Evolutionary conservation across 2,329 filamentous ascomycete species (phyloP), one percentile per base, ranked within the genome.

Genomic region (Cytospora chrysosperma): DNA sequence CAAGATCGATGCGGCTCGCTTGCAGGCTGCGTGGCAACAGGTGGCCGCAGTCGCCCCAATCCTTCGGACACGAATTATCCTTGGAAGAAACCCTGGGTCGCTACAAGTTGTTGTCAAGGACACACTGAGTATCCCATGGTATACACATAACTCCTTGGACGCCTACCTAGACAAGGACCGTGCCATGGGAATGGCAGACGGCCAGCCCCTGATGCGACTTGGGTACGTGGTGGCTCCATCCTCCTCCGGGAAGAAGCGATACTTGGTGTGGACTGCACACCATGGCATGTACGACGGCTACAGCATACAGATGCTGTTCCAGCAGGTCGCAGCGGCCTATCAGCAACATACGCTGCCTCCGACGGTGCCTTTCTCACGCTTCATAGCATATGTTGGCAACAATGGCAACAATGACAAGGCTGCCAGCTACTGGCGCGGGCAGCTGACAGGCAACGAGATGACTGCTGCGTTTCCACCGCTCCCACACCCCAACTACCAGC

Each of bases 211-310:
- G 6, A 71, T 76, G 3, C 32, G 51, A n/a, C 49, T 60, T 53
- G 34, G 47, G 21, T 21, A 12, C 50, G n/a, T 60, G 12, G 58
- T 40, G 12, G 9, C 40, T 19, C 15, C 24, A 37, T 17, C 6
- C 37, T 10, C 50, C 24, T 32, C 58, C 43, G 43, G 24, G 12
- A 34, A 21, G 6, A 19, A 6, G 6, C n/a, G n/a, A n/a, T 50
- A 50, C 10, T 82, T 85, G 65, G 78, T 85, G n/a, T 72, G 82
- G 65, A 82, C 81, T 1, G 80, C 84, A 73, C 83, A 86, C 66
- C 83, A 86, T 66, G 81, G 79, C 5, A 70, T 85, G 0, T 86
- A 86, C 64, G 83, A 86, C 58, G 83, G 83, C 27, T 85, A 83
- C 82, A 80, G 78, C 0, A 81, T 84, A 78, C 79, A 79, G 5